Base-by-base conservation (phyloP, 495 filamentous ascomycete genomes). In the Xylaria nigripes region DNA sequence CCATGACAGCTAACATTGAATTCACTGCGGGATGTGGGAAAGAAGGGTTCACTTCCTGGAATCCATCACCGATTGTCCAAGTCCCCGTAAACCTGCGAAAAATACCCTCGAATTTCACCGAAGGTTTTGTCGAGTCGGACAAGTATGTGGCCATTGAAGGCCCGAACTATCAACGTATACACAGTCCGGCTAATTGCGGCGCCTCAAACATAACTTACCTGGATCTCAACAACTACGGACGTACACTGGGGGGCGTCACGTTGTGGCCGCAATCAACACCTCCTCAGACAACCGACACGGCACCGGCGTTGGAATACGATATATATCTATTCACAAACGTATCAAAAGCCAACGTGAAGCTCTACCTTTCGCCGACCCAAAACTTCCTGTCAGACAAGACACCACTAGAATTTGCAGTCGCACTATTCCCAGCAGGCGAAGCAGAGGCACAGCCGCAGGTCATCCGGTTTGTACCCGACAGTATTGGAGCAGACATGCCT, bases 81-180 rank as follows among this genome's bases (percentile, higher is more conserved):
- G 68, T 88, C 4, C 85, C 83, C 4, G 68, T 86, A 54, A 73
- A 75, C 43, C 68, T 79, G 23, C 77, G 78, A 41, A 61, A 64
- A 12, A 58, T 82, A 25, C 78, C 85, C 0, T 59, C 70, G 1
- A 68, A 68, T 21, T 89, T 87, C 69, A 72, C 63, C 5, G 45
- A 69, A 40, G 85, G 84, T 43, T 87, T 85, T 57, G 79, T 87
- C 55, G 86, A 90, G 65, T 73, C 71, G 4, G 81, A 86, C 59
- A 72, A 72, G 41, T 70, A 76, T 51, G 65, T 90, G 41, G 70
- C 81, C 52, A 84, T 88, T 54, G 76, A 84, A 58, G 76, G 77
- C 9, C 74, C 78, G 16, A 74, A 85, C 61, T 79, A 76, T 67
- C 58, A 70, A 51, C 48, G 63, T 21, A 64, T 72, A 45, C 57